Base-by-base conservation (phyloP, 2,329 filamentous ascomycete species). In the Clarireedia paspali region DNA sequence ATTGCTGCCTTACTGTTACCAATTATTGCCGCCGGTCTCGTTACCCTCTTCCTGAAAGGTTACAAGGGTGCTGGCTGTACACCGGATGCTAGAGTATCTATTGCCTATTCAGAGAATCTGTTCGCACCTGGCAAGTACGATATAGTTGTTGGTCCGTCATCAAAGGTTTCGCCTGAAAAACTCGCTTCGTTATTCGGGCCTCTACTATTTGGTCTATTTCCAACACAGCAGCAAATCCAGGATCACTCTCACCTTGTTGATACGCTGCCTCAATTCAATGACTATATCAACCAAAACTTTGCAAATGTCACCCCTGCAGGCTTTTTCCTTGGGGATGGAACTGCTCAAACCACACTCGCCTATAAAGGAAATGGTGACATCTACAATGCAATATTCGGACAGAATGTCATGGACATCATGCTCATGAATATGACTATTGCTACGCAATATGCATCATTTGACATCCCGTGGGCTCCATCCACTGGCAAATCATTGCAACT, bases 401-500 rank as follows among this genome's bases (percentile, higher is more conserved):
- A 87, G 65, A 88, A 88, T 65, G 70, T 81, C 2, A 71, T 89
- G 47, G 75, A 89, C 67, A 79, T 80, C n/a, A 64, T 90, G 20
- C 70, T 91, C 23, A 78, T 81, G 23, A 84, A 87, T 55, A 79
- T 81, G 5, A 80, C 81, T 2, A 91, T 96, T 58, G 76, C 79
- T 2, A 88, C 86, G 1, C 80, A 82, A 50, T 96, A 85, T 70
- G 80, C 87, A 49, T 73, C 81, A 12, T 95, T 96, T 65, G 89
- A 89, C 60, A 79, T 83, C 0, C 88, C 89, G 0, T 91, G 85
- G 72, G 74, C 80, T 26, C 82, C 88, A 0, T 76, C 76, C 20
- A 82, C 84, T 7, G 89, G 89, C 20, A 77, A 91, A 50, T 84
- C 85, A 0, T 72, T 96, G 24, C 89, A 95, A 67, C 76, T 95